phyloP scores from a whole-genome alignment of 441 rosid genomes.

The Sinapis alba region DNA sequence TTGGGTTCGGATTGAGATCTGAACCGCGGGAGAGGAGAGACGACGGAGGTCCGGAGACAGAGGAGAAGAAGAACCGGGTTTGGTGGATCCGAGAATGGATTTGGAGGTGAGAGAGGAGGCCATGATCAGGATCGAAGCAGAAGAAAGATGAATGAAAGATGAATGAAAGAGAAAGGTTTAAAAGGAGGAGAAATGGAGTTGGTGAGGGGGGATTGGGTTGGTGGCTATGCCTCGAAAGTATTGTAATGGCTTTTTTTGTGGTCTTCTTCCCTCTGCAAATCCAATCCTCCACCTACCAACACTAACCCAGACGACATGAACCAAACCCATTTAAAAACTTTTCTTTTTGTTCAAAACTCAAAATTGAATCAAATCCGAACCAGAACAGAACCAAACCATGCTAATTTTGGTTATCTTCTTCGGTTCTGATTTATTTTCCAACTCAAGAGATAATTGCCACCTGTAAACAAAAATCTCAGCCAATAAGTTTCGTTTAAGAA shows the following conservation, averaged over 20 bases:
- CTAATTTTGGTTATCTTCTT: slow-evolving; percentile 6
- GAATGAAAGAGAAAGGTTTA: slow-evolving; percentile 23
- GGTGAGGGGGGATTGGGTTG: slow-evolving; percentile 34
- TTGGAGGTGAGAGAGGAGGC: slow-evolving; percentile 64
- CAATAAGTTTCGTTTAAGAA: no score
- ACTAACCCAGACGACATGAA: slow-evolving; percentile 20
- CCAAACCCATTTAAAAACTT: neutral
- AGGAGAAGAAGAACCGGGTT: slow-evolving; percentile 32
- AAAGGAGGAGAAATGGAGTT: slow-evolving; percentile 28
- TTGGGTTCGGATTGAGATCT: slow-evolving; percentile 56
- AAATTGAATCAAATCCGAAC: neutral
- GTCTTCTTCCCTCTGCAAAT: slow-evolving; percentile 16
- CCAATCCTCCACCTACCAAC: slow-evolving; percentile 29
- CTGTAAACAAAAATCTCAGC: neutral
- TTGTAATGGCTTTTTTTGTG: neutral
- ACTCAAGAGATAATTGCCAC: neutral
- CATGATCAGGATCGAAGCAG: slow-evolving; percentile 40
- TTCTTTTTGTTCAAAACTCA: neutral
- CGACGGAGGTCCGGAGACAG: slow-evolving; percentile 53
- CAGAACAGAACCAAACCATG: neutral
- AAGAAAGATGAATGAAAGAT: slow-evolving; percentile 21
- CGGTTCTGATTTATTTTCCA: slow-evolving; percentile 8
- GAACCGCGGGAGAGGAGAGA: slow-evolving; percentile 52
- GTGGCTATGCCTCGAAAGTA: slow-evolving; percentile 9
- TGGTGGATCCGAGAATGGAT: slow-evolving; percentile 57